Conservation (phyloP, 2,329 filamentous ascomycete species). For the Rutstroemia sp. region DNA sequence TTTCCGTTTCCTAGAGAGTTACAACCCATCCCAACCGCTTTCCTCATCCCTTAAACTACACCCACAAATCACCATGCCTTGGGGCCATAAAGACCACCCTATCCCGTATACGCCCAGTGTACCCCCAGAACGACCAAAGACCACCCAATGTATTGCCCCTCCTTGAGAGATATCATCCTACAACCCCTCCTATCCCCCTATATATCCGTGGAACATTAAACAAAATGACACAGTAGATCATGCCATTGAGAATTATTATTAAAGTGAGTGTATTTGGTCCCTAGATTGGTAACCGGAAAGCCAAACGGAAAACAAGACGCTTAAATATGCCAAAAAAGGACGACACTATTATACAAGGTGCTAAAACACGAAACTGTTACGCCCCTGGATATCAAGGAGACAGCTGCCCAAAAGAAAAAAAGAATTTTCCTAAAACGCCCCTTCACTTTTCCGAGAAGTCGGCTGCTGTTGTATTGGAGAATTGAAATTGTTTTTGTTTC, state of each 20-base stretch:
- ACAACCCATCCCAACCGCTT: too few species aligned
- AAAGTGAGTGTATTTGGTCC: neutral
- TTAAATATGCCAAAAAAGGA: neutral
- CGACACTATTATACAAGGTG: neutral
- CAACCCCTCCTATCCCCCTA: neutral
- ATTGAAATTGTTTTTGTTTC: constrained; percentile 29
- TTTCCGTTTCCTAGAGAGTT: neutral
- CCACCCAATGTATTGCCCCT: neutral
- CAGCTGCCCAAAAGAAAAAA: neutral
- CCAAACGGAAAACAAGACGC: neutral
- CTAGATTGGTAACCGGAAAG: neutral
- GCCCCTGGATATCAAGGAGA: neutral
- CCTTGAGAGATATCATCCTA: neutral
- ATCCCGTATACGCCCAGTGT: neutral
- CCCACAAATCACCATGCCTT: neutral
- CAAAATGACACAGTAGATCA: neutral
- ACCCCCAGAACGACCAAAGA: neutral
- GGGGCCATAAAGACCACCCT: neutral
- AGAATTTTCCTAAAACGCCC: neutral
- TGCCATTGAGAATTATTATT: neutral
- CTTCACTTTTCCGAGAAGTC: constrained; percentile 27
- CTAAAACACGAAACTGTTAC: neutral
- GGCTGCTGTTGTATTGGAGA: constrained; percentile 28
- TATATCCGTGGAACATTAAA: neutral
- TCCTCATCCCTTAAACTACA: neutral